phyloP scores from a whole-genome alignment of 148 eudicot genomes.

The Rhododendron williamsianum region DNA sequence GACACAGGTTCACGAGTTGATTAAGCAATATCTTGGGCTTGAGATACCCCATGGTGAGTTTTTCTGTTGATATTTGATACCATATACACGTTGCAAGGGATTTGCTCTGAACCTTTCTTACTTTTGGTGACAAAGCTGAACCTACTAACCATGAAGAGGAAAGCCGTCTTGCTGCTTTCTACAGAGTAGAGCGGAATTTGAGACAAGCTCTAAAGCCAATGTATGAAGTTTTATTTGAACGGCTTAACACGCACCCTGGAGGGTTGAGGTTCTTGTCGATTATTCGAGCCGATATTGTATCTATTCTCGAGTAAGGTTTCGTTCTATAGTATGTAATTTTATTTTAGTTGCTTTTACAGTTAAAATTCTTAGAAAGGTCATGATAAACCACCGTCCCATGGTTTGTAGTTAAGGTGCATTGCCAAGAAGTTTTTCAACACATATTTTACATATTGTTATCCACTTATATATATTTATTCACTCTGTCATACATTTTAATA shows the following conservation, averaged over 20 bases:
- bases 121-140: slow-evolving; percentile 44
- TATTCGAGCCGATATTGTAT: slow-evolving; percentile 75
- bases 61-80: not conserved
- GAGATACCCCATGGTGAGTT: slow-evolving; percentile 60
- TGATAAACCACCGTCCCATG: not conserved
- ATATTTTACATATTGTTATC: not conserved
- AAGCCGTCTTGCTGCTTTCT: slow-evolving; percentile 54
- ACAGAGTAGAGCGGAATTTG: slow-evolving; percentile 76
- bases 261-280: slow-evolving; percentile 77
- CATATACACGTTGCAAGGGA: not conserved
- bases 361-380: not conserved
- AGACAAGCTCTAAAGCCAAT: slow-evolving; percentile 82
- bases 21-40: slow-evolving; percentile 84
- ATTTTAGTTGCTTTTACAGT: not conserved
- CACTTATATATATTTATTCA: not conserved
- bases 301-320: slow-evolving; percentile 70
- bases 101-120: not conserved
- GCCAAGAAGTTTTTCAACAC: not conserved
- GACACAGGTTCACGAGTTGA: slow-evolving; percentile 62
- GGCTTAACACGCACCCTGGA: slow-evolving; percentile 89
- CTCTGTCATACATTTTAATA: not conserved
- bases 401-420: not conserved
- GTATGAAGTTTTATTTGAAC: slow-evolving; percentile 78
- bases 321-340: slow-evolving; percentile 4
- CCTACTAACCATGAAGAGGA: slow-evolving; percentile 49